Conservation (phyloP, 2,329 filamentous ascomycete genomes). For the Fulvia fulva region DNA sequence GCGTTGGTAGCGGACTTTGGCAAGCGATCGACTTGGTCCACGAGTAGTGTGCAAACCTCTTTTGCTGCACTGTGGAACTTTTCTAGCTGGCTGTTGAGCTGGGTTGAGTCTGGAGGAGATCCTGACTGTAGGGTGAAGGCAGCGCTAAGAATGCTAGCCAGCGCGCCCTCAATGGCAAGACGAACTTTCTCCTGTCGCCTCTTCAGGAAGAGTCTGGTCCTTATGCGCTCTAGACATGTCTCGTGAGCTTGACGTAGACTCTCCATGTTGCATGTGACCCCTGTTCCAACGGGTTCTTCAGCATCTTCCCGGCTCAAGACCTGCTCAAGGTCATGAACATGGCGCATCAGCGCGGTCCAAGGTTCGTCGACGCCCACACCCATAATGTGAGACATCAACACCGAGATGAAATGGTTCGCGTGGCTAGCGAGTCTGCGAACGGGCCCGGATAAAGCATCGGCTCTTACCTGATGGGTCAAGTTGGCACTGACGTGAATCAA, state of each 20-base stretch:
- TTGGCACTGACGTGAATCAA: slow-evolving; percentile 57
- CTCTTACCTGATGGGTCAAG: slow-evolving; percentile 23
- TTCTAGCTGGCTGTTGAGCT: background rate
- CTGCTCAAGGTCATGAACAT: slow-evolving; percentile 60
- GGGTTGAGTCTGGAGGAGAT: background rate
- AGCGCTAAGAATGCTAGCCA: slow-evolving; percentile 24
- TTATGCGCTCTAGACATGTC: slow-evolving; percentile 28
- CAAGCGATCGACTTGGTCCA: slow-evolving; percentile 12
- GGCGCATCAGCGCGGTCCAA: slow-evolving; percentile 67
- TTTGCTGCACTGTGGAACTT: background rate
- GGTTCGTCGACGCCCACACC: slow-evolving; percentile 69
- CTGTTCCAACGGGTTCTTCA: slow-evolving; percentile 9
- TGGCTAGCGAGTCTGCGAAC: slow-evolving; percentile 60
- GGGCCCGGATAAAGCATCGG: background rate
- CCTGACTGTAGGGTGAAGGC: slow-evolving; percentile 8
- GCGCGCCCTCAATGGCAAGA: slow-evolving; percentile 24
- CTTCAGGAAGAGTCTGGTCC: slow-evolving; percentile 31
- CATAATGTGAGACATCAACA: slow-evolving; percentile 72
- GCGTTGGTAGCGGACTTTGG: slow-evolving; percentile 3
- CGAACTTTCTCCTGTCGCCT: slow-evolving; percentile 27
- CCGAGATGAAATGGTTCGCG: slow-evolving; percentile 73
- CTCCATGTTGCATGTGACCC: slow-evolving; percentile 20
- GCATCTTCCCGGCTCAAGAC: slow-evolving; percentile 50
- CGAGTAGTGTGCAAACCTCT: slow-evolving; percentile 1
- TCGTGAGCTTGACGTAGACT: slow-evolving; percentile 27